These are phyloP conservation scores for Penicillium sp. DNA, from an alignment of 2,329 filamentous ascomycete species.

Conservation along the genomic window DNA sequence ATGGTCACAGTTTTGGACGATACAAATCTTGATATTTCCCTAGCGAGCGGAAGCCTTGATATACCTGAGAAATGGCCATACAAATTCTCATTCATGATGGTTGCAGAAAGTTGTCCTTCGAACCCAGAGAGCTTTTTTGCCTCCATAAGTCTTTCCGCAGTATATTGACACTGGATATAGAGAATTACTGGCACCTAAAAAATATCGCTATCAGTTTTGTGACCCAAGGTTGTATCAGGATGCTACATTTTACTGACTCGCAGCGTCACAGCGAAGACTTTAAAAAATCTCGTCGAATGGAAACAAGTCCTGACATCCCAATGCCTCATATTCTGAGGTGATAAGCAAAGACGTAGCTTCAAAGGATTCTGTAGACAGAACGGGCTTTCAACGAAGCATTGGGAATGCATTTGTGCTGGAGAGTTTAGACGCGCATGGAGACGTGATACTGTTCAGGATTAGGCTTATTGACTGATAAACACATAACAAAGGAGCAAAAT, in stretches of 20 bases:
- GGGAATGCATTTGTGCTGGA: not conserved
- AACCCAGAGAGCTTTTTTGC: not conserved
- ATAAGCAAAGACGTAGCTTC: not conserved
- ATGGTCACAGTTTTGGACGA: not conserved
- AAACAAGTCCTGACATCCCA: not conserved
- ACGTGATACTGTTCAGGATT: not conserved
- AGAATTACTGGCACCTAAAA: not conserved
- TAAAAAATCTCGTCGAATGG: not conserved
- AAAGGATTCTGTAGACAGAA: not conserved
- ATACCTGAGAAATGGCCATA: not conserved
- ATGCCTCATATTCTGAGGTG: not conserved
- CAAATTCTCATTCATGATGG: not conserved
- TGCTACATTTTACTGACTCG: not conserved
- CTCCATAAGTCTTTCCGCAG: not conserved
- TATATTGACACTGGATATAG: not conserved
- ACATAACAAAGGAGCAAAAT: not conserved
- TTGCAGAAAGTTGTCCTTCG: not conserved
- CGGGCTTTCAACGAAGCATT: not conserved
- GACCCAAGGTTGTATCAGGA: not conserved
- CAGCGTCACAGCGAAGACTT: not conserved
- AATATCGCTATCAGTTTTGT: not conserved
- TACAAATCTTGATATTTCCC: not conserved
- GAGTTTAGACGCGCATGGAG: not conserved
- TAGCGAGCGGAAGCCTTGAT: not conserved
- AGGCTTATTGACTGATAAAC: not conserved